These are phyloP conservation scores for Chrysoporthe austroafricana DNA, from an alignment of 2,329 filamentous ascomycete species.

Conservation along the genomic window DNA sequence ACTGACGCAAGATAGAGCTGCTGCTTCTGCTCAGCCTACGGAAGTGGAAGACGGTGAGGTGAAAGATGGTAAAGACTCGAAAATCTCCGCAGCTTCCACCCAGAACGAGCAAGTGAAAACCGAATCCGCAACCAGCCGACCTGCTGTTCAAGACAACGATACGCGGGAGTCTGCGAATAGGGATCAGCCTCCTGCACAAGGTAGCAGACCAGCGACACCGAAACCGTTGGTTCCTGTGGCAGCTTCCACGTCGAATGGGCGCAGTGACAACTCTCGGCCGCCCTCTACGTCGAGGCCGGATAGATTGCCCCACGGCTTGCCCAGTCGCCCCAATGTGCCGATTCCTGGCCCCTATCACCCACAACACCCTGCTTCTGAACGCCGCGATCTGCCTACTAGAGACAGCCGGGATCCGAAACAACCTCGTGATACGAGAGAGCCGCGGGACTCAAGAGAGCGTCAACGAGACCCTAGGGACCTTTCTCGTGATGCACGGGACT, in stretches of 20 bases:
- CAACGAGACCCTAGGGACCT: conserved; percentile 25
- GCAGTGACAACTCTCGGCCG: conserved; percentile 22
- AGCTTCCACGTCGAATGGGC: conserved; percentile 10
- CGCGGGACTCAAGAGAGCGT: conserved; percentile 38
- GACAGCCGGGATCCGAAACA: conserved; percentile 45
- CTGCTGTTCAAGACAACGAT: conserved; percentile 32
- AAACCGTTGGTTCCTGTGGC: conserved; percentile 18
- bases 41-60: conserved; percentile 77
- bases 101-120: conserved; percentile 26
- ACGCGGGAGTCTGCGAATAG: conserved; percentile 35
- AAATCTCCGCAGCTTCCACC: conserved; percentile 33
- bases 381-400: conserved; percentile 35
- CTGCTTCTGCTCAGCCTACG: conserved; percentile 31
- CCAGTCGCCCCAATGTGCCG: conserved; percentile 62
- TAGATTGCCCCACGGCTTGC: conserved; percentile 43
- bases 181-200: conserved; percentile 38
- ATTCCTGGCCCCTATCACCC: conserved; percentile 52
- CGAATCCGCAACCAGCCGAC: conserved; percentile 27
- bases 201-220: conserved; percentile 24
- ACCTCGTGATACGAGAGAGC: conserved; percentile 44
- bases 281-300: conserved; percentile 34
- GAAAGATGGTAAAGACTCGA: conserved; percentile 56
- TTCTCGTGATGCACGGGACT: conserved; percentile 38
- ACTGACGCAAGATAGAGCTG: conserved; percentile 35
- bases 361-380: conserved; percentile 48